Percentiles rank a stretch among this genome's conserved stretches.
These are phyloP conservation scores for Fibroporia radiculosa DNA, from an alignment of 768 basidiomycete species.

Conservation along the genomic window DNA sequence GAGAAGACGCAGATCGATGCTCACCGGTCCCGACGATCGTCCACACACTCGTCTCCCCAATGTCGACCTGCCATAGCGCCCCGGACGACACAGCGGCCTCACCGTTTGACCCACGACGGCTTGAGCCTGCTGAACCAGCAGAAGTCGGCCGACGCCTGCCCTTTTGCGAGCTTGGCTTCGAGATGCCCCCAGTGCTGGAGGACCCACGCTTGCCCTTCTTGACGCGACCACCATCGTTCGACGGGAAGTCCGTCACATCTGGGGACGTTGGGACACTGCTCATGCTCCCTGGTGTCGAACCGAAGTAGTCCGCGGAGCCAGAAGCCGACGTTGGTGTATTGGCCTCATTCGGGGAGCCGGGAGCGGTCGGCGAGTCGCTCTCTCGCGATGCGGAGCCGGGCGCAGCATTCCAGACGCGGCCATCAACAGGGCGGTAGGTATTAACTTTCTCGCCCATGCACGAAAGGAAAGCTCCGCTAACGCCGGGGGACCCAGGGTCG, in stretches of 20 bases:
- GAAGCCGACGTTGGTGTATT: slow-evolving; percentile 39
- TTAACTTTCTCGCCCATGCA: slow-evolving; percentile 94
- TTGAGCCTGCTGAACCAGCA: slow-evolving; percentile 43
- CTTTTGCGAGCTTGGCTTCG: slow-evolving; percentile 45
- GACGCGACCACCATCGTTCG: slow-evolving; percentile 81
- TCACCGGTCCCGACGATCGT: slow-evolving; percentile 88
- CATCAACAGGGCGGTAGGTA: slow-evolving; percentile 79
- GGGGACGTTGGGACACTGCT: slow-evolving; percentile 68
- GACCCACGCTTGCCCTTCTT: slow-evolving; percentile 73
- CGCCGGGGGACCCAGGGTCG: slow-evolving; percentile 71
- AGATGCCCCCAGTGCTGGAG: slow-evolving; percentile 58
- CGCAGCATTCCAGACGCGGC: slow-evolving; percentile 59
- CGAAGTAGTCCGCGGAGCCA: slow-evolving; percentile 59
- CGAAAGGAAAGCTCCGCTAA: slow-evolving; percentile 76
- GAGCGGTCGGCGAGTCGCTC: slow-evolving; percentile 34
- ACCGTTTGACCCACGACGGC: slow-evolving; percentile 57
- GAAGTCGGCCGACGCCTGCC: slow-evolving; percentile 70
- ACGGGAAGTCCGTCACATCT: slow-evolving; percentile 58
- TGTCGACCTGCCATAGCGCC: slow-evolving; percentile 83
- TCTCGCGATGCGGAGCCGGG: slow-evolving; percentile 24
- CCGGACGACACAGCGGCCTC: slow-evolving; percentile 69
- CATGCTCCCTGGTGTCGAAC: slow-evolving; percentile 31
- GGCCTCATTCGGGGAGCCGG: slow-evolving; percentile 64
- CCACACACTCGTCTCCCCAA: slow-evolving; percentile 92
- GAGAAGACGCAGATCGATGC: slow-evolving; percentile 13